phyloP scores from a whole-genome alignment of 257 asterid genomes.

The Scutellaria barbata region DNA sequence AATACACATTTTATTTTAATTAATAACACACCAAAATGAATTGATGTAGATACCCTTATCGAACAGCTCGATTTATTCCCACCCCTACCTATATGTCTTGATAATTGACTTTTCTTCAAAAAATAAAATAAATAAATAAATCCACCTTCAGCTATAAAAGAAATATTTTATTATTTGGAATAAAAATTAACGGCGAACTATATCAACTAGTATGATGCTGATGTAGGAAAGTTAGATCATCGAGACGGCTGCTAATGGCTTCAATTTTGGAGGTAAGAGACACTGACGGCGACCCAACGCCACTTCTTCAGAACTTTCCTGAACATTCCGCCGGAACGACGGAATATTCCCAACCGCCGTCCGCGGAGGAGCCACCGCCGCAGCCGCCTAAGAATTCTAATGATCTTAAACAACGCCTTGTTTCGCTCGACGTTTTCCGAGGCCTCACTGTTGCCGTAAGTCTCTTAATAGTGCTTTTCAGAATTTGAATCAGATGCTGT shows the following conservation, averaged over 20 bases:
- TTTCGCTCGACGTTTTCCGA: constrained; percentile 89
- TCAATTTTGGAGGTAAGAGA: constrained; percentile 54
- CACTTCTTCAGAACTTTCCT: constrained; percentile 58
- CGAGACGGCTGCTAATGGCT: constrained; percentile 47
- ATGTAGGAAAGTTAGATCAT: background rate
- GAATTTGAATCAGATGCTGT: constrained; percentile 21
- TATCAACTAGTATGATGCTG: background rate
- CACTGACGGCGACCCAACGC: constrained; percentile 54
- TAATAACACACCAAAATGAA: too few species aligned
- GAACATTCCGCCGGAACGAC: constrained; percentile 38
- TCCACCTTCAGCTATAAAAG: too few species aligned
- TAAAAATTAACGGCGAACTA: background rate
- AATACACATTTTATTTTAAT: too few species aligned
- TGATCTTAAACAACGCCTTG: constrained; percentile 66
- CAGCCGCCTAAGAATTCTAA: constrained; percentile 41
- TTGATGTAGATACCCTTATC: too few species aligned
- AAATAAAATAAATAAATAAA: too few species aligned
- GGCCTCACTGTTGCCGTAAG: constrained; percentile 88
- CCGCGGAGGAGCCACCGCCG: constrained; percentile 39
- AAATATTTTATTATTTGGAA: background rate
- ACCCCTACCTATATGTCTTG: too few species aligned
- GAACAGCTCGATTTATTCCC: too few species aligned
- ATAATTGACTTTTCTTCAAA: too few species aligned
- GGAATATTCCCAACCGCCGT: constrained; percentile 42
- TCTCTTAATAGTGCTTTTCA: background rate